Base-by-base conservation (phyloP, 768 basidiomycete genomes). In the Suillus variegatus region DNA sequence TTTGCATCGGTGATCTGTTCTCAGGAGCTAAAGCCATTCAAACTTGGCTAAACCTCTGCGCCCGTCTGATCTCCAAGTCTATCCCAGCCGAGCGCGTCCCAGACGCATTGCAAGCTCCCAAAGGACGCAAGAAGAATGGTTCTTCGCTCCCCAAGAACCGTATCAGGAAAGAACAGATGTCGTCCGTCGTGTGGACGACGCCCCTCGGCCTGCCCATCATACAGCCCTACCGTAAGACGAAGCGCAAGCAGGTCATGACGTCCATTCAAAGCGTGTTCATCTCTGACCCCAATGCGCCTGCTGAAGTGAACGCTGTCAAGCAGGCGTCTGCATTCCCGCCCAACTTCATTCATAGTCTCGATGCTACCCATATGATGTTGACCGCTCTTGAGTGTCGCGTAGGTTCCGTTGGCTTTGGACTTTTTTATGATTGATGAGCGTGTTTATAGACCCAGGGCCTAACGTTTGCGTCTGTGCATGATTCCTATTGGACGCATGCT, bases 401-500 rank as follows among this genome's bases (percentile, higher is more conserved):
- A 76, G 62, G 89, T 78, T 16, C 25, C 63, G 32, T 18, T 35
- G 60, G 41, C 8, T 28, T 47, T 4, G 28, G 36, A 5, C 40
- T 10, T 40, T 36, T 28, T 22, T 32, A 10, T 68, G 25, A 65
- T 65, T 61, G 52, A 75, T 9, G 40, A 14, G 44, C 14, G 12
- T 60, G 41, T 62, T 20, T 46, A 3, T 70, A 95, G 92, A 85
- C 88, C 14, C 86, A 85, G 71, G 83, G 82, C 44, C 72, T 99
- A 69, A 89, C 90, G 0, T 99, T 98, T 75, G 96, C 97, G 1
- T 93, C 95, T 1, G 97, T 99, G 13, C 97, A 99, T 74, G 97
- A 99, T 74, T 99, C 97, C 1, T 99, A 98, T 79, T 99, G 97
- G 97, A 98, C 97, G 4, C 97, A 99, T 73, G 91, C 97, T 0